Evolutionary conservation across 805 yeast species (phyloP), one percentile per base, ranked within the genome.

Genomic region (Saccharomycopsis sp.): DNA sequence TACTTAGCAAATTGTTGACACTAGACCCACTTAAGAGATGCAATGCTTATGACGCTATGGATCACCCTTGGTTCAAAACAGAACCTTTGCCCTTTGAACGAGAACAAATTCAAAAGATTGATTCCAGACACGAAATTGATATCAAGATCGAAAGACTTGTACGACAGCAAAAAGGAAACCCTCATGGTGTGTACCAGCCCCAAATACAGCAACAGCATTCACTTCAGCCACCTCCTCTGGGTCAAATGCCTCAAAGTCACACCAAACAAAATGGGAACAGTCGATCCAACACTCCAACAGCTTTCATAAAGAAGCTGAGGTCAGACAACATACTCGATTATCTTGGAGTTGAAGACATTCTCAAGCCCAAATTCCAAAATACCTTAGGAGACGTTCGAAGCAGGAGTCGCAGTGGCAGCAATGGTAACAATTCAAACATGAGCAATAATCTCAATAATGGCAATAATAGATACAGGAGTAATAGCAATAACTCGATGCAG

Each of bases 71-170:
- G 62, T 87, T 92, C 60, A 64, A 56, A 13, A 64, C 63, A 3
- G 77, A 69, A 0, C 96, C 96, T 0, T 49, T 70, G 17, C 86
- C 95, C 0, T 65, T 76, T 29, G 38, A 50, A 10, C 73, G 77
- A 0, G 53, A 53, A 5, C 72, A 70, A 15, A 61, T 87, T n/a
- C 81, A 86, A 3, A 69, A 69, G 21, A 81, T 80, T 50, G 88
- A 81, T 50, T 94, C 88, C 48, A 75, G 94, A 47, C 96, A 92
- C 57, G 97, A 89, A 58, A 71, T 87, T 19, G 96, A 86, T 59
- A 74, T 74, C 36, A 68, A 68, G 57, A 64, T 64, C 55, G 71
- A 65, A 50, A 23, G 46, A 22, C 21, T 29, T 12, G 32, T 33
- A 6, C 22, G 47, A 33, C 43, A 48, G 23, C 20, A 20, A 37